Evolutionary conservation across 169 alveolate species (phyloP).

Genomic region (Babesia sp.): DNA sequence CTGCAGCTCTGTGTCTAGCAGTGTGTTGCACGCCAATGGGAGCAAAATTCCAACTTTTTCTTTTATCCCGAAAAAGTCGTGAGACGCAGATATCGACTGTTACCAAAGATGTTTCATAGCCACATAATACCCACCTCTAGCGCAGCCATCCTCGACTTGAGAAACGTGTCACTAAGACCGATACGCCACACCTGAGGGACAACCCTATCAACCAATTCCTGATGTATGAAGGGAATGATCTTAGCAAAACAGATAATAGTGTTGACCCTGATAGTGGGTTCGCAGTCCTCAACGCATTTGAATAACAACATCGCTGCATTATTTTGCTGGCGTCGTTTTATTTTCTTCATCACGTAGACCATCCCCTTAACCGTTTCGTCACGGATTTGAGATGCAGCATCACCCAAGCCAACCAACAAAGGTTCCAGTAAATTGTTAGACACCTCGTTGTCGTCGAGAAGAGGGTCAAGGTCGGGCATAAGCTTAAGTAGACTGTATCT

Average conservation of each 20-base stretch:
- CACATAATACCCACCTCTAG: constrained; percentile 36
- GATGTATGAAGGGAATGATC: constrained; percentile 66
- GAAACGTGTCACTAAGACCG: constrained; percentile 66
- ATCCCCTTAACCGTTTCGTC: constrained; percentile 73
- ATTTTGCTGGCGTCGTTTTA: constrained; percentile 51
- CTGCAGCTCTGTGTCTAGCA: constrained; percentile 62
- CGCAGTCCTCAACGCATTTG: constrained; percentile 68
- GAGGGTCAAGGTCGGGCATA: constrained; percentile 56
- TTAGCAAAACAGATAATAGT: constrained; percentile 76
- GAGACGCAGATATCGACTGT: constrained; percentile 72
- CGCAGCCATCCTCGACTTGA: constrained; percentile 67
- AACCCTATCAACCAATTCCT: constrained; percentile 65
- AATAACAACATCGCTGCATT: constrained; percentile 46
- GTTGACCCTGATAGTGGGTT: constrained; percentile 70
- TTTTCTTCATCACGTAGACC: constrained; percentile 68
- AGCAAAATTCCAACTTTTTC: constrained; percentile 56
- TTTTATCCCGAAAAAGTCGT: constrained; percentile 59
- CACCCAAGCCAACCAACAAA: constrained; percentile 64
- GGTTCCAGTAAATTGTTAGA: constrained; percentile 56
- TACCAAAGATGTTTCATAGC: neutral
- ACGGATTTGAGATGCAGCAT: constrained; percentile 68
- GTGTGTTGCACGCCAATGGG: constrained; percentile 67
- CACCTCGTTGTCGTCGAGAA: constrained; percentile 52
- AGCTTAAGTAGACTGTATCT: constrained; percentile 49
- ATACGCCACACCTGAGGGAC: constrained; percentile 71